A percentile compares a stretch with the other conserved stretches of the same genome.
Evolutionary conservation across 257 asterid species (phyloP).

Genomic region (Primulina huaijiensis): DNA sequence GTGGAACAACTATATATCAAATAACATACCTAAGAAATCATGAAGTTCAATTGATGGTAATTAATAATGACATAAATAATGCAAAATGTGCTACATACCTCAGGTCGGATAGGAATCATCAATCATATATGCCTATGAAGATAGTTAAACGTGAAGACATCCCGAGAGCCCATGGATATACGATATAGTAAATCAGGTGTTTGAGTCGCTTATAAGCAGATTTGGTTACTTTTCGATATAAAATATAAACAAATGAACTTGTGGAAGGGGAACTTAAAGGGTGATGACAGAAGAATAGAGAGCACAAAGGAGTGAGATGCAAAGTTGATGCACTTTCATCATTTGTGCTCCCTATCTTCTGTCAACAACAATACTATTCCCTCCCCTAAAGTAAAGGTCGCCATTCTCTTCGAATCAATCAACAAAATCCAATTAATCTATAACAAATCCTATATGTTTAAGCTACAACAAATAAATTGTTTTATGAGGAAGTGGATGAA

Average conservation of each 20-base stretch:
- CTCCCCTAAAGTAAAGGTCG: constrained; percentile 5
- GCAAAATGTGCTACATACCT: no score
- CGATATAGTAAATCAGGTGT: no score
- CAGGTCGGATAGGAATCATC: no score
- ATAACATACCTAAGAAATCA: no score
- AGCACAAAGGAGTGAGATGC: constrained; percentile 75
- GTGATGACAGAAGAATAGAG: constrained; percentile 83
- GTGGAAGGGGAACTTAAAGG: constrained; percentile 18
- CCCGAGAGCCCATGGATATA: no score
- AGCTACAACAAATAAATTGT: no score
- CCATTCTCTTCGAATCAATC: neutral
- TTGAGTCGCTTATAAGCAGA: no score
- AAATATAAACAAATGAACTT: neutral
- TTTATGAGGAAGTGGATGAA: no score
- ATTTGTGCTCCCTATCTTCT: constrained; percentile 36
- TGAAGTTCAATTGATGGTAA: no score
- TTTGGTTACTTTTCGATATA: neutral
- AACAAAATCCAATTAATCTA: neutral
- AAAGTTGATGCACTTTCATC: constrained; percentile 29
- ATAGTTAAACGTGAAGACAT: neutral
- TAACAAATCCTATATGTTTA: neutral
- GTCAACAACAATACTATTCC: constrained; percentile 22
- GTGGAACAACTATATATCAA: no score
- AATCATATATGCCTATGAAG: no score
- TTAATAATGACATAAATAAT: no score